Evolutionary conservation across 306 rosid genomes (phyloP).

Genomic region (Abrus pulchellus): DNA sequence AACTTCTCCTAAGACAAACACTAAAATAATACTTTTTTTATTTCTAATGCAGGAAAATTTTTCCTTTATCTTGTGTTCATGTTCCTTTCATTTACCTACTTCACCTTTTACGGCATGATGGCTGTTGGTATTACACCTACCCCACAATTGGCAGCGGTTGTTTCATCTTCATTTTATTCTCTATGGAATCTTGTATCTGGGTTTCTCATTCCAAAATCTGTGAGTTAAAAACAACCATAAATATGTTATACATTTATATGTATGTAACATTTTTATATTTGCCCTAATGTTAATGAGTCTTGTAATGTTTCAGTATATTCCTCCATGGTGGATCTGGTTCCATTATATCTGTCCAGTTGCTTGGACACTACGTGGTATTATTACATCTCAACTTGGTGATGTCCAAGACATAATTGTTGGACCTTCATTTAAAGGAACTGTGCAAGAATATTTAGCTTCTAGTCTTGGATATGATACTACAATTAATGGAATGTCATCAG

Average conservation of each 20-base stretch:
- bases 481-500: slow-evolving; percentile 58
- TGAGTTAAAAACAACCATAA: slow-evolving; percentile 45
- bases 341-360: slow-evolving; percentile 78
- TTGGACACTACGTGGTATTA: slow-evolving; percentile 83
- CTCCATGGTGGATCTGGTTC: slow-evolving; percentile 88
- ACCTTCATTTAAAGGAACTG: slow-evolving; percentile 70
- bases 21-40: neutral
- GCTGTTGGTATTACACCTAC: slow-evolving; percentile 83
- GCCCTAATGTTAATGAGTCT: neutral
- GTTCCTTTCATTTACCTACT: slow-evolving; percentile 87
- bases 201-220: slow-evolving; percentile 78
- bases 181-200: slow-evolving; percentile 88
- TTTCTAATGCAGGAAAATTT: slow-evolving; percentile 67
- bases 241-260: neutral
- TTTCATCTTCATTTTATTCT: slow-evolving; percentile 89
- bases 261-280: neutral
- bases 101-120: slow-evolving; percentile 87
- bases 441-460: slow-evolving; percentile 62
- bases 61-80: slow-evolving; percentile 63
- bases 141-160: slow-evolving; percentile 68
- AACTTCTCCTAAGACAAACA: neutral
- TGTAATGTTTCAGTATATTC: slow-evolving; percentile 63
- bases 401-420: slow-evolving; percentile 63
- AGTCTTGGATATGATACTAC: slow-evolving; percentile 63
- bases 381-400: slow-evolving; percentile 83